Percentiles rank a stretch among this genome's conserved stretches.
Conservation (phyloP, 805 yeast genomes). For the Brettanomyces bruxellensis region DNA sequence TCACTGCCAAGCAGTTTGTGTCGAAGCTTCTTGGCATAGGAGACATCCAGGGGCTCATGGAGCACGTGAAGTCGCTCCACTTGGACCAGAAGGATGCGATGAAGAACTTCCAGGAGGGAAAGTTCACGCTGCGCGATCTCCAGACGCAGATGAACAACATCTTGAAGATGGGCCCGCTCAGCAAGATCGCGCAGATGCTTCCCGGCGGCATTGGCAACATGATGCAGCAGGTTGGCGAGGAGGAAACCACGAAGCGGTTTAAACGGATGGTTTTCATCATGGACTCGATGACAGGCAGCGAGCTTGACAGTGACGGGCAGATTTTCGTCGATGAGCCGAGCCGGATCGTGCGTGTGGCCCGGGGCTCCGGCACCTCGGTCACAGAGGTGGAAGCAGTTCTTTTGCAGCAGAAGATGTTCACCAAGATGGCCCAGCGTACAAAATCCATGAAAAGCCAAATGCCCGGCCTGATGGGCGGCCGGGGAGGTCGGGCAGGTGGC, state of each 20-base stretch:
- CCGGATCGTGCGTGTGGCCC: conserved; percentile 82
- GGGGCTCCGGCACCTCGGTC: conserved; percentile 89
- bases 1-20: conserved; percentile 81
- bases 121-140: conserved; percentile 83
- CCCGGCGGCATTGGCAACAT: conserved; percentile 83
- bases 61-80: conserved; percentile 82
- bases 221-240: conserved; percentile 84
- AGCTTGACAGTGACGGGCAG: conserved; percentile 83
- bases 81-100: conserved; percentile 84
- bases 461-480: conserved; percentile 33
- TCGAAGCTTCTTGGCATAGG: conserved; percentile 94
- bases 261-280: conserved; percentile 83
- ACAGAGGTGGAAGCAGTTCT: conserved; percentile 89
- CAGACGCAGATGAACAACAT: conserved; percentile 93
- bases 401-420: conserved; percentile 89
- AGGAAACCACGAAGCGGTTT: conserved; percentile 76
- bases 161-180: conserved; percentile 92
- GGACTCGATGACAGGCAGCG: conserved; percentile 94
- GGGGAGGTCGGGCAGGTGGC: conserved; percentile 32
- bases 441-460: conserved; percentile 34
- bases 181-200: conserved; percentile 90
- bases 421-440: conserved; percentile 77
- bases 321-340: conserved; percentile 73
- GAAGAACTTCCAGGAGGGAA: conserved; percentile 91
- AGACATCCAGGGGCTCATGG: conserved; percentile 88